These are phyloP conservation scores for Metschnikowia aberdeeniae DNA, from an alignment of 805 yeast genomes.

Conservation along the genomic window DNA sequence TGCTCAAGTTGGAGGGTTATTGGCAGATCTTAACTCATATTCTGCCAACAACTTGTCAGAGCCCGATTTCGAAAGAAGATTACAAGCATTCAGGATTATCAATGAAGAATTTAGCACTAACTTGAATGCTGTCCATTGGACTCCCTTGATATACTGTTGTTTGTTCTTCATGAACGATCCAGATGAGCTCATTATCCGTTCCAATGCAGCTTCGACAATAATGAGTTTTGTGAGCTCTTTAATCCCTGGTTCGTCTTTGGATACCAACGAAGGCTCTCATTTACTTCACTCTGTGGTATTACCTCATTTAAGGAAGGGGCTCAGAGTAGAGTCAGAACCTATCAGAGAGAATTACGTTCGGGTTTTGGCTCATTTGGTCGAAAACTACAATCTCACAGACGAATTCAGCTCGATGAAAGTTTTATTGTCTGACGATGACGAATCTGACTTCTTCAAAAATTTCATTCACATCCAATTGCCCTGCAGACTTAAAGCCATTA, in stretches of 20 bases:
- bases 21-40: conserved; percentile 67
- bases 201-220: conserved; percentile 65
- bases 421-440: conserved; percentile 65
- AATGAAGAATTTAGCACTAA: conserved; percentile 49
- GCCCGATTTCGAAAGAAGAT: conserved; percentile 73
- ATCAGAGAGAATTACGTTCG: conserved; percentile 69
- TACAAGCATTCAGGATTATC: conserved; percentile 61
- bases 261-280: conserved; percentile 27
- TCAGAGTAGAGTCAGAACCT: conserved; percentile 54
- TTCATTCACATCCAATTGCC: conserved; percentile 79
- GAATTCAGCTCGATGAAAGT: conserved; percentile 66
- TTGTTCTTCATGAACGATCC: conserved; percentile 72
- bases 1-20: conserved; percentile 44
- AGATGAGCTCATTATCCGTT: conserved; percentile 74
- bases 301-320: conserved; percentile 63
- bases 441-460: conserved; percentile 74
- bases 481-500: conserved; percentile 81
- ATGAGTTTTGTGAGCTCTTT: conserved; percentile 61
- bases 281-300: conserved; percentile 52
- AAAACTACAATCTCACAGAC: conserved; percentile 36
- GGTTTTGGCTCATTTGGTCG: conserved; percentile 61
- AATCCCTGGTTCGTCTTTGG: conserved; percentile 24
- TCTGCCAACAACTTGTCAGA: conserved; percentile 60
- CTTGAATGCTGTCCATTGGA: conserved; percentile 63
- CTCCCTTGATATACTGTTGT: conserved; percentile 66